Base-by-base conservation (phyloP, 2,329 filamentous ascomycete species). In the Diaporthe sp. region DNA sequence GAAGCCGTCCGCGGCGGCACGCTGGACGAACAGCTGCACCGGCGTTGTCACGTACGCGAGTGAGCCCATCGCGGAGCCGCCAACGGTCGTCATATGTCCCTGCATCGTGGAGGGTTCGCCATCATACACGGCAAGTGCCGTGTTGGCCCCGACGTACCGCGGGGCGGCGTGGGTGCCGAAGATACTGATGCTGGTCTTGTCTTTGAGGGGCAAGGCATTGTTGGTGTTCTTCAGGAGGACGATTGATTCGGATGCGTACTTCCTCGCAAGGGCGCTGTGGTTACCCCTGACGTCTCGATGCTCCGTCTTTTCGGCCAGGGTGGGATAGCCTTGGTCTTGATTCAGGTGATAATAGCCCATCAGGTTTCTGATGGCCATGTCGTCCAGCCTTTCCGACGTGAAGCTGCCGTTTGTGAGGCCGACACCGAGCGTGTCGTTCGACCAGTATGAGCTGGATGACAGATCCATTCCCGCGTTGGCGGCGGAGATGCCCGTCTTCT, bases 391-490 rank as follows among this genome's bases (percentile, higher is more conserved):
- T 1, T 84, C 83, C 74, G 89, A 84, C 0, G 90, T 84, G 0
- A 94, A 83, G 0, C 88, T 88, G 2, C 92, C 91, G 77, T 93
- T 92, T 15, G 85, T 84, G 17, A 94, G 88, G 0, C 92, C 90
- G 5, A 87, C 82, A 0, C 87, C 84, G 0, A 94, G 86, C 28
- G 94, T 93, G 4, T 81, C 78, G 22, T 83, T 84, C 0, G 75
- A 70, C 7, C 79, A 79, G 1, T 80, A 82, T 5, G 77, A 83
- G 0, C 92, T 92, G 93, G 95, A 94, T 12, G 88, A 90, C 89
- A 94, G 91, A 80, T 95, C 93, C 51, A 95, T 82, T 31, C 94
- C 94, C 3, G 92, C 91, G 72, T 92, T 84, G 1, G 92, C 87
- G 4, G 88, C 88, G 1, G 87, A 88, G 12, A 93, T 88, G 46